phyloP scores from a whole-genome alignment of 371 early-diverging fungal species.

The Mortierella sp. region DNA sequence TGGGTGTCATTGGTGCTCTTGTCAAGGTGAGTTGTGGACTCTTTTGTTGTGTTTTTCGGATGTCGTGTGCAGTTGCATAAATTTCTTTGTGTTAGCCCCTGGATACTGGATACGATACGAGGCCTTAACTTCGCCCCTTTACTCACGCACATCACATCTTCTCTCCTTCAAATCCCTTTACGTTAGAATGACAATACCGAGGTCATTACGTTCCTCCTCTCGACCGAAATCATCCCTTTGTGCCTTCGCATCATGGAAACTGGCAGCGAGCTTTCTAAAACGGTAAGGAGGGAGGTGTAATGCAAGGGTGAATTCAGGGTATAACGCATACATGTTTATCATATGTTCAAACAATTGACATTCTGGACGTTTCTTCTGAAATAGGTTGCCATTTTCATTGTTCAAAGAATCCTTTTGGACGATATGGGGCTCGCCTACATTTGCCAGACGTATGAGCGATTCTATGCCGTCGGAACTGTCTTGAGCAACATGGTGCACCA shows the following conservation, averaged over 20 bases:
- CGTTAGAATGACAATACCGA: constrained; percentile 94
- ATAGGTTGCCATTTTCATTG: constrained; percentile 94
- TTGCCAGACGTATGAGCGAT: constrained; percentile 97
- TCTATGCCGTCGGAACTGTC: constrained; percentile 97
- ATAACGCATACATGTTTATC: neutral
- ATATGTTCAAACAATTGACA: neutral
- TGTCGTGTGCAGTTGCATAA: neutral
- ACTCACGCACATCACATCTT: constrained; percentile 1
- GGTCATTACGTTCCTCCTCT: constrained; percentile 94
- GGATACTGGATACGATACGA: neutral
- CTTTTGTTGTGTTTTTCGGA: neutral
- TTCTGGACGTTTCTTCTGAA: neutral
- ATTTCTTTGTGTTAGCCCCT: neutral
- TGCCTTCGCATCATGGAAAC: constrained; percentile 99
- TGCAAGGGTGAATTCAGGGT: neutral
- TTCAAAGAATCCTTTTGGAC: constrained; percentile 96
- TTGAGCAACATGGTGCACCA: constrained; percentile 96
- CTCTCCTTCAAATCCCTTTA: neutral
- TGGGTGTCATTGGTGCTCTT: constrained; percentile 97
- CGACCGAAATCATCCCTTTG: constrained; percentile 98
- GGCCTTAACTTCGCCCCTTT: neutral
- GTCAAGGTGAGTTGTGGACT: constrained; percentile 80
- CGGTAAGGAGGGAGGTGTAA: constrained; percentile 65
- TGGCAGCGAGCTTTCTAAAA: constrained; percentile 96
- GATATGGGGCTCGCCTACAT: constrained; percentile 98